Evolutionary conservation across 495 filamentous ascomycete species (phyloP).

Genomic region (Podospora appendiculata): DNA sequence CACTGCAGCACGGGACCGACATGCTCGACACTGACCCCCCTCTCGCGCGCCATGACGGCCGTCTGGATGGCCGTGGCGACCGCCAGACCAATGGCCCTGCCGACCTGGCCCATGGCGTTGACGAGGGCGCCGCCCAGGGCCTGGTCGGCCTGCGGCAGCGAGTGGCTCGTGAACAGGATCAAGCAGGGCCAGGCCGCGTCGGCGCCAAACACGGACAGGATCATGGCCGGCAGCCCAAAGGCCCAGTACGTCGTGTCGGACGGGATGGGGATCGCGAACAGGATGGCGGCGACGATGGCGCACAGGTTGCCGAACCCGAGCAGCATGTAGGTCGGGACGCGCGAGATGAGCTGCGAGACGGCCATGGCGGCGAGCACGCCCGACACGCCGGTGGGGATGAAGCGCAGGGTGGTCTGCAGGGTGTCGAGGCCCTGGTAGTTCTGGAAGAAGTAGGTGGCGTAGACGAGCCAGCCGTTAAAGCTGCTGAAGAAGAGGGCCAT

Average conservation of each 20-base stretch:
- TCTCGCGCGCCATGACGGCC: constrained; percentile 38
- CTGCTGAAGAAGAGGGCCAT: constrained; percentile 51
- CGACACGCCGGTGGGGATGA: constrained; percentile 50
- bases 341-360: constrained; percentile 47
- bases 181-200: constrained; percentile 52
- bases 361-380: constrained; percentile 42
- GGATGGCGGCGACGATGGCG: constrained; percentile 39
- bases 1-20: constrained; percentile 26
- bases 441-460: constrained; percentile 57
- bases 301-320: constrained; percentile 45
- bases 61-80: constrained; percentile 51
- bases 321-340: constrained; percentile 44
- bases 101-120: constrained; percentile 51
- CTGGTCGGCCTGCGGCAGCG: constrained; percentile 52
- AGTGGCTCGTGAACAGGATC: constrained; percentile 51
- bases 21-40: constrained; percentile 30
- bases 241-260: constrained; percentile 50
- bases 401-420: constrained; percentile 52
- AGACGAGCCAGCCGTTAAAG: constrained; percentile 54
- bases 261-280: constrained; percentile 51
- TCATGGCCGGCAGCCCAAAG: constrained; percentile 50
- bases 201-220: constrained; percentile 49
- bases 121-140: constrained; percentile 53
- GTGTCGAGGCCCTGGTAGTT: constrained; percentile 46
- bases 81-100: constrained; percentile 49